Conservation (phyloP, 2,329 filamentous ascomycete genomes). For the Sodiomyces alkalinus region DNA sequence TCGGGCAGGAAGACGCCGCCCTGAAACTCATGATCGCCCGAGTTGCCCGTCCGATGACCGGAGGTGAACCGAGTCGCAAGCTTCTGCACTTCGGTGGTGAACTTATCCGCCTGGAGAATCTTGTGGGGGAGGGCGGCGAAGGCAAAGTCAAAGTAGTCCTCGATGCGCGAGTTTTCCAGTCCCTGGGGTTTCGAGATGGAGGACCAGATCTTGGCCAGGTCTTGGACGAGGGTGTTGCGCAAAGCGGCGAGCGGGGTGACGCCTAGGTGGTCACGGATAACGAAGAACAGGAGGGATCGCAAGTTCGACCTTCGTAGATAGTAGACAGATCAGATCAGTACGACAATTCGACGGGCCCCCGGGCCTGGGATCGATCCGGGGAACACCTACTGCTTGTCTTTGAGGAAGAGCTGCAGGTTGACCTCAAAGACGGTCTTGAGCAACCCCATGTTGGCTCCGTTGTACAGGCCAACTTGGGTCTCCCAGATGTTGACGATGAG, state of each 20-base stretch:
- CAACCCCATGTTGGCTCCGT: slow-evolving; percentile 96
- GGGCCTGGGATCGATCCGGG: too few relatives aligned
- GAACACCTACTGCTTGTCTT: slow-evolving; percentile 77
- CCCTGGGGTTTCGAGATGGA: slow-evolving; percentile 83
- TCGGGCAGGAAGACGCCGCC: slow-evolving; percentile 81
- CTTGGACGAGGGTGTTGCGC: slow-evolving; percentile 77
- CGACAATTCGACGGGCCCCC: neutral
- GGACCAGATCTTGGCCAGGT: slow-evolving; percentile 83
- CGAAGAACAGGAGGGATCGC: slow-evolving; percentile 90
- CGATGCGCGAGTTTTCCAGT: slow-evolving; percentile 75
- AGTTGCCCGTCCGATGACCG: slow-evolving; percentile 57
- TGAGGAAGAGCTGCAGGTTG: slow-evolving; percentile 90
- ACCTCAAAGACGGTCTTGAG: slow-evolving; percentile 99
- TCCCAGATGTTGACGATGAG: slow-evolving; percentile 99
- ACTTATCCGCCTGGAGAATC: slow-evolving; percentile 86
- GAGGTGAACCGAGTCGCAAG: slow-evolving; percentile 70
- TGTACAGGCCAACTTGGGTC: slow-evolving; percentile 93
- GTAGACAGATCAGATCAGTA: slow-evolving; percentile 6
- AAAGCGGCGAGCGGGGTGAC: slow-evolving; percentile 83
- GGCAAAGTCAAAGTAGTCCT: slow-evolving; percentile 97
- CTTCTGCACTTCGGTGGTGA: slow-evolving; percentile 63
- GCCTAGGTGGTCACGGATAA: slow-evolving; percentile 93
- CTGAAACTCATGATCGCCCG: slow-evolving; percentile 50
- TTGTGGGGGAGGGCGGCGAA: slow-evolving; percentile 95
- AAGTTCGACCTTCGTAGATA: slow-evolving; percentile 74